Evolutionary conservation across 2,329 filamentous ascomycete genomes (phyloP), one percentile per base, ranked within the genome.

Genomic region (Fusarium metavorans): DNA sequence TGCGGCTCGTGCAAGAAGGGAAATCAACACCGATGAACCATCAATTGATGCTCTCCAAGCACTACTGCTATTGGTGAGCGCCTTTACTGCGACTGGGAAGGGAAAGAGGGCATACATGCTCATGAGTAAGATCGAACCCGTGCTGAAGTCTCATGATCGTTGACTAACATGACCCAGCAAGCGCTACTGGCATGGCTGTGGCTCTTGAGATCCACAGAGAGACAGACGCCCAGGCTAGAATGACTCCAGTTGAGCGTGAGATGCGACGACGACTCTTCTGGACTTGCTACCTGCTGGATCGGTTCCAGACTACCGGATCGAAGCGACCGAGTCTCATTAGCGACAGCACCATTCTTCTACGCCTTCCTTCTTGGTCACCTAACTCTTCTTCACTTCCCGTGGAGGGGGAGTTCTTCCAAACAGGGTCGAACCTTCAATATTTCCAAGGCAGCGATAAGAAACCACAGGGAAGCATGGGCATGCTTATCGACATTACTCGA

Each of bases 81-180:
- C 94, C 4, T 95, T 92, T 77, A 94, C 92, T 58, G 94, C 94
- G 39, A 88, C 91, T 34, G 94, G 95, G 30, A 92, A 93, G 78
- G 94, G 94, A 18, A 96, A 94, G 83, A 97, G 94, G 82, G 92
- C 94, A 1, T 97, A 95, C 76, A 97, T 97, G 94, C 87, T 95
- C 43, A 87, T 97, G 76, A 90, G 94, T 94, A 91, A 23, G 85
- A 45, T 13, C 20, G 16, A 30, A 30, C 13, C 35, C 18, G 23
- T 7, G 6, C 10, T 18, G 6, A 11, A 18, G 4, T 37, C 35
- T 20, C 18, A 18, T 32, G 27, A 25, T 18, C 25, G 9, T 20
- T 3, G n/a, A 59, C 85, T 88, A 76, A 89, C 74, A 35, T 2
- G 2, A 48, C 64, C 27, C 75, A 95, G 93, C 92, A 73, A 93